Base-by-base conservation (phyloP, 805 yeast species). In the Scheffersomyces amazonensis region DNA sequence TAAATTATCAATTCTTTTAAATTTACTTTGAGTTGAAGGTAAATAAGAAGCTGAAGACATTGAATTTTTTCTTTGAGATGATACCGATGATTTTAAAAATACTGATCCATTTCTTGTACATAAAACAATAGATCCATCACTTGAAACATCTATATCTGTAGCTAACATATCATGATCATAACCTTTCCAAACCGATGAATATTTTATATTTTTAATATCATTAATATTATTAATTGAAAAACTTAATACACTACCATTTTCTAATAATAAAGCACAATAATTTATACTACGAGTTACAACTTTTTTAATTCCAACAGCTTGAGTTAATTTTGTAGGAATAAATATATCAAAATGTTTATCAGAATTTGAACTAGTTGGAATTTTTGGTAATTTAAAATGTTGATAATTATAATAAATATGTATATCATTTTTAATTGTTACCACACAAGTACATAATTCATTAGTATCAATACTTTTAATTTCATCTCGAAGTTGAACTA, bases 61-160 rank as follows among this genome's bases (percentile, higher is more conserved):
- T 1, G 73, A 65, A 17, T 52, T 62, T 34, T 58, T 53, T 16
- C 71, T 37, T 34, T 48, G 54, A 13, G 42, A 44, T 5, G 32
- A 22, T 13, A 13, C 24, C 3, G 25, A 34, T 3, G 61, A 47
- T 44, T 62, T 73, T 46, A 67, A 64, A 47, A 75, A 87, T 0
- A 77, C 86, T 16, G 82, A 73, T 0, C 96, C 96, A 34, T 80
- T 78, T 16, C 66, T 57, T 0, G 93, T 83, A 44, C 84, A 76
- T 1, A 90, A 54, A 1, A 89, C 64, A 2, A 87, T 56, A 0
- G 86, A 78, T 0, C 95, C 95, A 50, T 82, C 85, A 13, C 61
- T 65, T 2, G 84, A 75, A 31, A 82, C 70, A 50, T 81, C 91
- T 22, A 85, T 73, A 59, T 87, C 95, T 3, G 63, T 65, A 34